A percentile compares a stretch with the other conserved stretches of the same genome.
Conservation (phyloP, 768 basidiomycete species). For the Lanmaoa rubissima region DNA sequence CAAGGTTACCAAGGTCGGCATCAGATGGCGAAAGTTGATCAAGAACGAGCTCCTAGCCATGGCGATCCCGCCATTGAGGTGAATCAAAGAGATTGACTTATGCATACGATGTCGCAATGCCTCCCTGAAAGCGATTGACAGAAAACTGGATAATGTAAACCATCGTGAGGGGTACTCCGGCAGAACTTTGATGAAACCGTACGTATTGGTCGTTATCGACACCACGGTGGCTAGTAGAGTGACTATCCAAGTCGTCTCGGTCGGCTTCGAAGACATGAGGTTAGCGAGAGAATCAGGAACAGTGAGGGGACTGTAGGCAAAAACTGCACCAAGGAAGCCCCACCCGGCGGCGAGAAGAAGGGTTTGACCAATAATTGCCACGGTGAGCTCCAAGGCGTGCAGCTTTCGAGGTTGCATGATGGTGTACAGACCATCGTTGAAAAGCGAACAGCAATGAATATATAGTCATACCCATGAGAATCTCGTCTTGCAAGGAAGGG, state of each 20-base stretch:
- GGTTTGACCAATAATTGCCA: background rate
- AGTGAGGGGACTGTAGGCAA: background rate
- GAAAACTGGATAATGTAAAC: background rate
- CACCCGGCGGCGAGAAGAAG: background rate
- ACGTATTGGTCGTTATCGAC: background rate
- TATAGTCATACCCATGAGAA: background rate
- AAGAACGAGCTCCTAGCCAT: background rate
- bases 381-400: background rate
- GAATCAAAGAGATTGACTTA: constrained; percentile 8
- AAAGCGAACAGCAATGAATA: background rate
- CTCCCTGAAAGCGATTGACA: constrained; percentile 14
- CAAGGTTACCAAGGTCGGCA: background rate
- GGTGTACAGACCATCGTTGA: too few relatives aligned
- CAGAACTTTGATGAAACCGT: background rate
- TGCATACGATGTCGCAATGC: constrained; percentile 16
- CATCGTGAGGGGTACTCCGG: background rate
- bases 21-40: background rate
- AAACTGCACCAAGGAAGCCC: background rate
- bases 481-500: too few relatives aligned
- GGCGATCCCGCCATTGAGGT: constrained; percentile 10
- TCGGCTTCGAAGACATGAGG: background rate
- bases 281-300: background rate
- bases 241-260: background rate
- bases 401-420: background rate
- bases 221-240: background rate